phyloP scores from a whole-genome alignment of 148 eudicot genomes.

The Rhododendron molle region DNA sequence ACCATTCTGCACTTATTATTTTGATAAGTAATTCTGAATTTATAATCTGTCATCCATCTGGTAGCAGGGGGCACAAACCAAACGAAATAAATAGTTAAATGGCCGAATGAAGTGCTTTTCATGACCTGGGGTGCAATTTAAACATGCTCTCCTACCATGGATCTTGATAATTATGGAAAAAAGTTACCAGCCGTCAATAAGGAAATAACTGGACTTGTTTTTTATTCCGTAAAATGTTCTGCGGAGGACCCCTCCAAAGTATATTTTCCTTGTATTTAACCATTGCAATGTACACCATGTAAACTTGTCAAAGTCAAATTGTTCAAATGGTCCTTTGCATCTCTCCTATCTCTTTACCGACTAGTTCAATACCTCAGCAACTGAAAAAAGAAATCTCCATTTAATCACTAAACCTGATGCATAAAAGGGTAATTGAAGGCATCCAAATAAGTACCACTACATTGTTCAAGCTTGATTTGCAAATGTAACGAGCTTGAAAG shows the following conservation, averaged over 20 bases:
- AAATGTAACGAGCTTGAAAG: neutral
- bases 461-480: neutral
- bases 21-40: neutral
- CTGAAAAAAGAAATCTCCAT: neutral
- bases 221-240: neutral
- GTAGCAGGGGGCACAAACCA: neutral
- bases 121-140: neutral
- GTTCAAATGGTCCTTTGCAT: neutral
- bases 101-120: neutral
- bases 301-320: neutral
- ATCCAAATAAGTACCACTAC: neutral
- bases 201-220: neutral
- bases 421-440: neutral
- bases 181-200: neutral
- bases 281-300: neutral
- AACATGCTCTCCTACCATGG: neutral
- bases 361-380: neutral
- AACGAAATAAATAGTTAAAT: neutral
- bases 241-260: neutral
- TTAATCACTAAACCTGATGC: neutral
- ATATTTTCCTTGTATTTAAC: neutral
- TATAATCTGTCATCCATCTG: neutral
- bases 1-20: neutral
- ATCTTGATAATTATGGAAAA: neutral
- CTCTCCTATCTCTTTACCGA: neutral